phyloP scores from a whole-genome alignment of 768 basidiomycete species.

The Auricularia heimuer region DNA sequence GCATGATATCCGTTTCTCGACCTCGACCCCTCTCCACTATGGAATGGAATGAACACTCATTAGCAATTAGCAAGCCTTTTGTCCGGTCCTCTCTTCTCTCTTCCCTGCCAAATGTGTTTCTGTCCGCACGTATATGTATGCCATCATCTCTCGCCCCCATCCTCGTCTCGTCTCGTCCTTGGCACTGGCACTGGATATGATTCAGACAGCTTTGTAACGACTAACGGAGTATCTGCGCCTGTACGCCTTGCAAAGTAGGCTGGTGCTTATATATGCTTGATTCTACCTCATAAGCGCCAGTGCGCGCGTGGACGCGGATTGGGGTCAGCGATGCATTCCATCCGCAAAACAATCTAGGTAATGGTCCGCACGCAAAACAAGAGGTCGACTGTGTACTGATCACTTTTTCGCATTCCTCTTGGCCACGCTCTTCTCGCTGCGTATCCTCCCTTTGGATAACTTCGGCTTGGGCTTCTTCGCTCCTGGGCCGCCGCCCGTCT shows the following conservation, averaged over 20 bases:
- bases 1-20: background rate
- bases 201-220: background rate
- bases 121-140: background rate
- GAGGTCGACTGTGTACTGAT: too few species aligned
- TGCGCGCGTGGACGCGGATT: too few species aligned
- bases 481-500: background rate
- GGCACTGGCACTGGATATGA: too few species aligned
- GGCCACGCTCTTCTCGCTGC: slow-evolving; percentile 42
- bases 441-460: slow-evolving; percentile 37
- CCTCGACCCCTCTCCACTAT: background rate
- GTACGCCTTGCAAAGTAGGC: too few species aligned
- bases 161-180: background rate
- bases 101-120: background rate
- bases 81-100: background rate
- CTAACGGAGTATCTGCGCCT: background rate
- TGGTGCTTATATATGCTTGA: too few species aligned
- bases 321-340: too few species aligned
- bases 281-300: too few species aligned
- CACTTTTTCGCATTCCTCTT: slow-evolving; percentile 55
- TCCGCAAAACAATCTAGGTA: too few species aligned
- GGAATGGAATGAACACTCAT: background rate
- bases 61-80: too few species aligned
- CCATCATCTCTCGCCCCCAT: background rate
- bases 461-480: slow-evolving; percentile 19
- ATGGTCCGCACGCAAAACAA: too few species aligned